These are phyloP conservation scores for Neurospora sp. DNA, from an alignment of 2,329 filamentous ascomycete genomes.

Conservation along the genomic window DNA sequence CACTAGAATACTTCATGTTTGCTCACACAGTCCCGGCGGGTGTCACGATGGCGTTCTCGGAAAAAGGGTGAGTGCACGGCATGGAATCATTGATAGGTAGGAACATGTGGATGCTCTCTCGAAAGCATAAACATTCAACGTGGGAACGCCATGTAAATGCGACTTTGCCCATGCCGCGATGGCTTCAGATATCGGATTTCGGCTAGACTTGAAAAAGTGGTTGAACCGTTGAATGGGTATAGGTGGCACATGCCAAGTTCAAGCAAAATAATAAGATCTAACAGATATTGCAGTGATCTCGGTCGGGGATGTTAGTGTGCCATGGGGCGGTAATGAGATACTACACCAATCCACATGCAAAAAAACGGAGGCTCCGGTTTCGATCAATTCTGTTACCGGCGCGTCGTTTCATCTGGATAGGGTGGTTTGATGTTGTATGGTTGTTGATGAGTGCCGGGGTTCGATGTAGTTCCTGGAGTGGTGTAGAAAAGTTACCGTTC, in stretches of 20 bases:
- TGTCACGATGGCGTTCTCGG: not conserved
- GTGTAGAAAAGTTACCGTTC: not conserved
- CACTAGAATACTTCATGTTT: not conserved
- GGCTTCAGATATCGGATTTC: not conserved
- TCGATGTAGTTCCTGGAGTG: not conserved
- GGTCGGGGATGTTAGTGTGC: not conserved
- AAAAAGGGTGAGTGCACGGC: not conserved
- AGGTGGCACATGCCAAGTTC: not conserved
- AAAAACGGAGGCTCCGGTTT: not conserved
- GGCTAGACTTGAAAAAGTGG: not conserved
- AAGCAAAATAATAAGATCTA: not conserved
- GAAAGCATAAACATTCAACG: not conserved
- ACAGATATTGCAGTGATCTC: not conserved
- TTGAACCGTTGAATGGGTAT: not conserved
- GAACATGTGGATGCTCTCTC: not conserved
- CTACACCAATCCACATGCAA: not conserved
- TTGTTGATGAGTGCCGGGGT: not conserved
- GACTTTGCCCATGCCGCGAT: not conserved
- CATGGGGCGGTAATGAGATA: not conserved
- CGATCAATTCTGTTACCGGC: not conserved
- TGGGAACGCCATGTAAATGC: not conserved
- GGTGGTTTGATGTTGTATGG: not conserved
- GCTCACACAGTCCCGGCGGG: not conserved
- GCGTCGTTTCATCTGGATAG: not conserved
- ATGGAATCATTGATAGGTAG: not conserved